Evolutionary conservation across 1,284 basidiomycete species (phyloP).

Genomic region (Stygiomarasmius scandens): DNA sequence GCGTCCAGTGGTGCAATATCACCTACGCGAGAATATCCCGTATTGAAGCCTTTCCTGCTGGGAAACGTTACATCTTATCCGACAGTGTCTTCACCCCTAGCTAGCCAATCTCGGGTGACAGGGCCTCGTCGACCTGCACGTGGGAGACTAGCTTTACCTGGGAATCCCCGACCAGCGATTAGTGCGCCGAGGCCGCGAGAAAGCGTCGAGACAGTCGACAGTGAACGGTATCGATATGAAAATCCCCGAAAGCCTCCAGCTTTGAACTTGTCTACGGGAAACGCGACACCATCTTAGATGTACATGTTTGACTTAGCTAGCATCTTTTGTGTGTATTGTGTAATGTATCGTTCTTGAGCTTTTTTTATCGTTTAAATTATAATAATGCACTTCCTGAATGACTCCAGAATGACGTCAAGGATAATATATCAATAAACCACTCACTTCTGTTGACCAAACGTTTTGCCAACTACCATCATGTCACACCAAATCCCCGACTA

Average conservation of each 20-base stretch:
- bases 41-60: slow-evolving; percentile 22
- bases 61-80: slow-evolving; percentile 19
- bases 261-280: not conserved
- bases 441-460: not conserved
- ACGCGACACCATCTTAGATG: slow-evolving; percentile 21
- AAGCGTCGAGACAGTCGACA: slow-evolving; percentile 11
- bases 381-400: no score
- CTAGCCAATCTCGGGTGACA: slow-evolving; percentile 11
- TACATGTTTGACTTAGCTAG: not conserved
- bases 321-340: not conserved
- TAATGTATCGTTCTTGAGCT: not conserved
- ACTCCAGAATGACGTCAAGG: no score
- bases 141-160: slow-evolving; percentile 24
- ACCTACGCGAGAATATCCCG: slow-evolving; percentile 18
- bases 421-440: no score
- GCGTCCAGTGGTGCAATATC: slow-evolving; percentile 8
- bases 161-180: slow-evolving; percentile 33
- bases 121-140: slow-evolving; percentile 24
- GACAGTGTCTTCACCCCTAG: slow-evolving; percentile 18
- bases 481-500: slow-evolving; percentile 68
- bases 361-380: not conserved
- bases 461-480: slow-evolving; percentile 4
- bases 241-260: slow-evolving; percentile 40
- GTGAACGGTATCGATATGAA: slow-evolving; percentile 41
- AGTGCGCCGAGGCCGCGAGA: slow-evolving; percentile 33